Conservation (phyloP, 768 basidiomycete genomes). For the Lactarius hatsudake region DNA sequence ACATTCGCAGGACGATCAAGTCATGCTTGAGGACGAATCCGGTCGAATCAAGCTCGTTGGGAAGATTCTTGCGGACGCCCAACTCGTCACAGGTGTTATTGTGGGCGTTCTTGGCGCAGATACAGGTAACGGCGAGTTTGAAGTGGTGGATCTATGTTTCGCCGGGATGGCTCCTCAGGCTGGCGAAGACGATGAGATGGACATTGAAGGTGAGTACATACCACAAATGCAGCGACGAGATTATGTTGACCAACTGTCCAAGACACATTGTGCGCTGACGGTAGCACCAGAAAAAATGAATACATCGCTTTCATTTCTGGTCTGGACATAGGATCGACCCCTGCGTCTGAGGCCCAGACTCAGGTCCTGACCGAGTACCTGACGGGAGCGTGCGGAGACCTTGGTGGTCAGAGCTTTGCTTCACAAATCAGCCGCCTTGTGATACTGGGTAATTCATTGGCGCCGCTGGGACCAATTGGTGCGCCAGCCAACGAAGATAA, state of each 20-base stretch:
- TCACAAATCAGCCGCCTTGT: conserved; percentile 80
- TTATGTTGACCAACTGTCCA: conserved; percentile 18
- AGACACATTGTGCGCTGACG: conserved; percentile 3
- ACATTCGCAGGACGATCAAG: conserved; percentile 68
- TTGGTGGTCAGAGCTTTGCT: conserved; percentile 59
- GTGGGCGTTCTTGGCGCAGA: conserved; percentile 89
- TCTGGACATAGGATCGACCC: conserved; percentile 67
- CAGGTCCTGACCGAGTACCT: conserved; percentile 92
- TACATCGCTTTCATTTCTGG: conserved; percentile 90
- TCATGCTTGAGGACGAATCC: conserved; percentile 95
- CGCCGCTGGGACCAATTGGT: conserved; percentile 42
- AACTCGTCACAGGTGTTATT: conserved; percentile 88
- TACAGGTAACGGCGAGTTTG: conserved; percentile 85
- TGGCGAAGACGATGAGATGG: conserved; percentile 48
- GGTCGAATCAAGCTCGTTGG: conserved; percentile 90
- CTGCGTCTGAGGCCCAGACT: conserved; percentile 64
- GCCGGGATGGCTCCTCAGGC: conserved; percentile 76
- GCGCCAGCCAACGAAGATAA: conserved; percentile 34
- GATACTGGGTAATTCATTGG: conserved; percentile 86
- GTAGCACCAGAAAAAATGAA: conserved; percentile 41
- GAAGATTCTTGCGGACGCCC: conserved; percentile 53
- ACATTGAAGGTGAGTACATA: conserved; percentile 58
- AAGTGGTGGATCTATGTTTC: conserved; percentile 86
- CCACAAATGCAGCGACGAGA: conserved; percentile 1
- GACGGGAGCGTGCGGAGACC: conserved; percentile 75